phyloP scores from a whole-genome alignment of 2,329 filamentous ascomycete genomes.

The Aspergillus tubingensis region DNA sequence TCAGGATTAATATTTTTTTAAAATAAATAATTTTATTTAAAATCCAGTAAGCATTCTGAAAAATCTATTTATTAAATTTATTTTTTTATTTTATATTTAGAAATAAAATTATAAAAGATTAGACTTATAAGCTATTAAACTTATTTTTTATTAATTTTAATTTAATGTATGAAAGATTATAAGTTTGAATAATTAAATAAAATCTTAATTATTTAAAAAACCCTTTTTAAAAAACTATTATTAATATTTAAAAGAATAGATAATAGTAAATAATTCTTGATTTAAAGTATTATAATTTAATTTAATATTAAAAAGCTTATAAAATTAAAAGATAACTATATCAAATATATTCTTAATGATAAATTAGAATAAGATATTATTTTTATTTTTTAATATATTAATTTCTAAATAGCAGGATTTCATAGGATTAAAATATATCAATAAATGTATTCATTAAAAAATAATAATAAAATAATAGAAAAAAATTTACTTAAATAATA shows the following conservation, averaged over 20 bases:
- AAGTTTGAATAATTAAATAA: neutral
- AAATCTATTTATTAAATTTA: neutral
- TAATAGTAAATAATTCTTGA: too few relatives aligned
- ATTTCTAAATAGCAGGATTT: neutral
- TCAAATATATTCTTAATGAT: neutral
- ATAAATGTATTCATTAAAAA: neutral
- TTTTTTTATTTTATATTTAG: neutral
- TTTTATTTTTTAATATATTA: neutral
- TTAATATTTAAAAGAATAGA: neutral
- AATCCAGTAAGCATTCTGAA: neutral
- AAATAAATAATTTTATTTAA: neutral
- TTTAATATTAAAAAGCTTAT: neutral
- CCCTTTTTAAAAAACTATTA: neutral
- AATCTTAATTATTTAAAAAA: neutral
- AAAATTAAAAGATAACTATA: neutral
- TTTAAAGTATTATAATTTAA: too few relatives aligned
- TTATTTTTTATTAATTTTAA: neutral
- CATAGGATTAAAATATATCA: neutral
- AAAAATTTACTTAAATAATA: too few relatives aligned
- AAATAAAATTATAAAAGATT: neutral
- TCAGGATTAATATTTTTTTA: neutral
- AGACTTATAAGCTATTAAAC: neutral
- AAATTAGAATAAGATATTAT: neutral
- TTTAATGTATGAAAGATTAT: neutral
- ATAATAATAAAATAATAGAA: neutral